phyloP scores from a whole-genome alignment of 306 rosid species.

The Lagenaria siceraria region DNA sequence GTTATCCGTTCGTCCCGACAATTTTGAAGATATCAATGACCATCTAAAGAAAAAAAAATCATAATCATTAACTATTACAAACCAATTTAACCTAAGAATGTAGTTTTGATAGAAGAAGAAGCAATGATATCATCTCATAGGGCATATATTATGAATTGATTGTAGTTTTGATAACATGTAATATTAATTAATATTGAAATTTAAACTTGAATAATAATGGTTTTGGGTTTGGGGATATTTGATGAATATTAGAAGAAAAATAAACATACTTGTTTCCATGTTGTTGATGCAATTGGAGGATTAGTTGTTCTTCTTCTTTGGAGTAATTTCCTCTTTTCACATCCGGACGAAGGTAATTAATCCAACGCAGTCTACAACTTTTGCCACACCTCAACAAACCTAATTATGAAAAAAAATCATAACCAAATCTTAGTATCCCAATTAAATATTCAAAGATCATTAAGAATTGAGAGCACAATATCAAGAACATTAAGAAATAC shows the following conservation, averaged over 20 bases:
- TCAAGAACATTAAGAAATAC: too few relatives aligned
- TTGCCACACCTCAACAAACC: conserved; percentile 72
- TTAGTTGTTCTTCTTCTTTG: conserved; percentile 35
- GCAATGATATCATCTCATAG: too few relatives aligned
- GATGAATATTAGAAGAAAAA: neutral
- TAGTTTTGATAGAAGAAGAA: too few relatives aligned
- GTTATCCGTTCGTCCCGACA: conserved; percentile 66
- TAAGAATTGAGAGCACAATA: neutral
- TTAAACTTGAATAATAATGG: too few relatives aligned
- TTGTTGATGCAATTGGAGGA: conserved; percentile 42
- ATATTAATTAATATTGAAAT: neutral
- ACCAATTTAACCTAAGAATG: neutral
- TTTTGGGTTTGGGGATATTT: neutral
- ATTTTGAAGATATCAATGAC: conserved; percentile 43
- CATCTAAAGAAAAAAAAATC: conserved; percentile 22
- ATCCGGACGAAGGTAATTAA: conserved; percentile 56
- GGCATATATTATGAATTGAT: too few relatives aligned
- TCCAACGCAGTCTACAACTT: conserved; percentile 80
- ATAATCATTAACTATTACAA: neutral
- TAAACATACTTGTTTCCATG: conserved; percentile 71
- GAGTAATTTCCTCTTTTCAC: conserved; percentile 54
- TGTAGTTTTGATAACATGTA: neutral
- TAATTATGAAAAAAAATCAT: conserved; percentile 6
- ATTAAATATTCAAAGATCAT: neutral
- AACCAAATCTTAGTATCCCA: neutral